Evolutionary conservation across 1,139 yeast species (phyloP), one percentile per base, ranked within the genome.

Genomic region (Suhomyces choctaworum): DNA sequence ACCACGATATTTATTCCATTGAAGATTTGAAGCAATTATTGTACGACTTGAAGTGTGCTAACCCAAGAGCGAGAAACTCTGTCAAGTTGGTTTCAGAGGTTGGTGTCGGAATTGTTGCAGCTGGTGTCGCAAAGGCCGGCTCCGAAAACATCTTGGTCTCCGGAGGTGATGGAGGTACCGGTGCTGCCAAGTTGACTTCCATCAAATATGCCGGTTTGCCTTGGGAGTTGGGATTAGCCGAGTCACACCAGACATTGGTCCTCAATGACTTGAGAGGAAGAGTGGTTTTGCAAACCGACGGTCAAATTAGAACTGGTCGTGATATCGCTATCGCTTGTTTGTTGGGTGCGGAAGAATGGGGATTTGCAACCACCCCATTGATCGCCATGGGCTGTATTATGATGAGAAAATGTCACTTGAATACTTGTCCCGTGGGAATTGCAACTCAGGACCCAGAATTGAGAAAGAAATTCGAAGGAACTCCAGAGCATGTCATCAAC

Each of bases 121-220:
- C 97, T 25, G 98, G 98, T 76, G 98, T 92, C 24, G 97, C 97
- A 45, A 92, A 92, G 68, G 97, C 98, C 19, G 95, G 95, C 58
- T 96, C 97, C 11, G 97, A 92, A 60, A 96, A 90, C 61, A 85
- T 92, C 53, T 75, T 90, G 58, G 87, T 92, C 50, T 86, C 96
- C 43, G 97, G 97, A 55, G 97, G 94, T 59, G 97, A 90, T 64
- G 98, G 98, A 78, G 98, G 98, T 73, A 92, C 98, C 44, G 98
- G 98, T 82, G 97, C 97, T 39, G 92, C 97, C 39, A 81, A 95
- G 63, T 87, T 95, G 87, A 90, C 97, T 20, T 92, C 96, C 56
- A 88, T 92, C 62, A 90, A 90, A 63, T 82, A 89, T 59, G 97
- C 98, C 36, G 97, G 97, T 65, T 76, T 92, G 50, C 97, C 98